Conservation (phyloP, 768 basidiomycete genomes). For the Pisolithus marmoratus region DNA sequence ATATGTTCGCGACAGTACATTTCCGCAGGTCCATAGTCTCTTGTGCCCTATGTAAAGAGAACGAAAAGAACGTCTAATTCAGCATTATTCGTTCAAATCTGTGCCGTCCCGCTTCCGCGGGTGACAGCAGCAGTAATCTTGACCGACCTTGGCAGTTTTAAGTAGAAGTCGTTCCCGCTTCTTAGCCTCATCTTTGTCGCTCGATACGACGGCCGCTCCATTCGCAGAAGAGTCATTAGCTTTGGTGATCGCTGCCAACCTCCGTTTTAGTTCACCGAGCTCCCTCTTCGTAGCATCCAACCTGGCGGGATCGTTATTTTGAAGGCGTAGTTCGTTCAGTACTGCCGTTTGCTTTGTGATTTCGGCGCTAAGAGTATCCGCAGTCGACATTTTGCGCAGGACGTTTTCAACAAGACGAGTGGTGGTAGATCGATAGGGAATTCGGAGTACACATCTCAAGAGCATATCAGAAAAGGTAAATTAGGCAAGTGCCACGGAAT, state of each 20-base stretch:
- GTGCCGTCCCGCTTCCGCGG: slow-evolving; percentile 2
- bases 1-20: slow-evolving; percentile 90
- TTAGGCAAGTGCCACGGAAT: slow-evolving; percentile 1
- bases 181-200: slow-evolving; percentile 41
- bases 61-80: slow-evolving; percentile 5
- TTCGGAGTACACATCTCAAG: slow-evolving; percentile 12
- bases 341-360: slow-evolving; percentile 50
- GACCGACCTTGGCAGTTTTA: slow-evolving; percentile 88
- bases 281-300: slow-evolving; percentile 64
- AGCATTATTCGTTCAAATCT: slow-evolving; percentile 1
- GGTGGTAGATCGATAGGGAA: slow-evolving; percentile 32
- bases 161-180: slow-evolving; percentile 70
- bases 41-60: slow-evolving; percentile 62
- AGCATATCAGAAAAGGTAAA: slow-evolving; percentile 14
- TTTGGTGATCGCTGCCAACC: slow-evolving; percentile 38
- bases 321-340: slow-evolving; percentile 58
- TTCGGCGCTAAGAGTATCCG: slow-evolving; percentile 44
- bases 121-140: not conserved
- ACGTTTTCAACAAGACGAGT: slow-evolving; percentile 10
- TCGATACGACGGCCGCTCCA: slow-evolving; percentile 25
- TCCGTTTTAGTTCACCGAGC: slow-evolving; percentile 63
- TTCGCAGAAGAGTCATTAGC: slow-evolving; percentile 18
- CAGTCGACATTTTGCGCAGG: slow-evolving; percentile 33
- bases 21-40: slow-evolving; percentile 89
- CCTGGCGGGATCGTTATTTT: slow-evolving; percentile 43